These are phyloP conservation scores for Backusella parvicylindrica DNA, from an alignment of 192 early-diverging fungal species.

Conservation along the genomic window DNA sequence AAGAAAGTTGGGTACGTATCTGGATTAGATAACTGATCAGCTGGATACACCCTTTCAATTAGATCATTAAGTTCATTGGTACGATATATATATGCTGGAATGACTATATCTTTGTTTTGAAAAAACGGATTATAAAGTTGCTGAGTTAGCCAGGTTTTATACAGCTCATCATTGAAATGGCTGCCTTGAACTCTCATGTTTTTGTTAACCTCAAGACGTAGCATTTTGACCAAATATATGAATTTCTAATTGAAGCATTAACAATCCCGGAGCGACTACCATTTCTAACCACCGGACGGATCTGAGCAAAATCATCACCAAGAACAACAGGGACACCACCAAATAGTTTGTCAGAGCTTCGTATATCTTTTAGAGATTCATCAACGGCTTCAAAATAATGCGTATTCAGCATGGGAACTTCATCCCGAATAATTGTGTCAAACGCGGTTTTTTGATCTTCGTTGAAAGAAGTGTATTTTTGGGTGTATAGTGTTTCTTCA, in stretches of 20 bases:
- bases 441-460: too few relatives aligned
- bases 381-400: slow-evolving; percentile 1
- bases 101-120: too few relatives aligned
- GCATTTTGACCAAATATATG: not conserved
- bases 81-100: too few relatives aligned
- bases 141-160: not conserved
- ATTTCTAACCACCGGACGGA: not conserved
- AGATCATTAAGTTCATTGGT: too few relatives aligned
- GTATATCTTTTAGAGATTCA: not conserved
- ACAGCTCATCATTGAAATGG: not conserved
- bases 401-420: slow-evolving; percentile 1
- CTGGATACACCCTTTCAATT: too few relatives aligned
- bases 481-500: too few relatives aligned
- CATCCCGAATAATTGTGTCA: not conserved
- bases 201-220: too few relatives aligned
- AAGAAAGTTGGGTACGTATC: too few relatives aligned
- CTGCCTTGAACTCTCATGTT: not conserved
- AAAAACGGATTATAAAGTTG: too few relatives aligned
- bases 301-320: not conserved
- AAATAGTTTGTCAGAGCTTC: not conserved
- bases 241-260: not conserved
- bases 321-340: not conserved
- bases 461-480: too few relatives aligned
- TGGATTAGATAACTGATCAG: too few relatives aligned
- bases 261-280: not conserved